Conservation (phyloP, 2,329 filamentous ascomycete genomes). For the Colletotrichum lentis region DNA sequence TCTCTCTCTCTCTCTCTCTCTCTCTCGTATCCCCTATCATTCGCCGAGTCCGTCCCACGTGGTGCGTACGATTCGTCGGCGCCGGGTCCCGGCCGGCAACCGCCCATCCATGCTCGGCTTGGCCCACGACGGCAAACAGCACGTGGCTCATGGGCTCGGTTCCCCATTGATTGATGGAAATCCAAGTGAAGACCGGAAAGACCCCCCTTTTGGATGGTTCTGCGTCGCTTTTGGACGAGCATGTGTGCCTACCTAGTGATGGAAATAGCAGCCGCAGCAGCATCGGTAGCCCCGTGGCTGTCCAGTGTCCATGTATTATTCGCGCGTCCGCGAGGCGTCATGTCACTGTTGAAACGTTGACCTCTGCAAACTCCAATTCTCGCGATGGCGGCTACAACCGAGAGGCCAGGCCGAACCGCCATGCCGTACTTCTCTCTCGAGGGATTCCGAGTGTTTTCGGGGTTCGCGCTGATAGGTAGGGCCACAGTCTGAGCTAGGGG, state of each 20-base stretch:
- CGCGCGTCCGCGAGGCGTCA: not conserved
- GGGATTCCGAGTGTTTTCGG: constrained; percentile 13
- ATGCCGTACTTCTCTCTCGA: not conserved
- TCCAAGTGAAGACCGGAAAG: no score
- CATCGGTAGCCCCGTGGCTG: no score
- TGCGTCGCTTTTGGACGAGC: no score
- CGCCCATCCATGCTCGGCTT: constrained; percentile 15
- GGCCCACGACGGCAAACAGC: constrained; percentile 6
- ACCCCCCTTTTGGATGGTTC: no score
- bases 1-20: no score
- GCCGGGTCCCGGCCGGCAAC: not conserved
- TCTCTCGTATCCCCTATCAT: constrained; percentile 22
- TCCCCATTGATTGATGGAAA: constrained; percentile 16
- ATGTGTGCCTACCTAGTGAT: no score
- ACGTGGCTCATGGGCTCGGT: constrained; percentile 10
- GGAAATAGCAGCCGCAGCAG: no score
- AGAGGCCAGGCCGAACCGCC: constrained; percentile 1
- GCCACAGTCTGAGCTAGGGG: no score
- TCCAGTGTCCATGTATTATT: not conserved
- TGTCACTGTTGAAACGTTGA: not conserved
- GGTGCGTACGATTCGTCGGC: constrained; percentile 30
- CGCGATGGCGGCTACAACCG: constrained; percentile 19
- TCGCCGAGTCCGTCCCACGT: constrained; percentile 27
- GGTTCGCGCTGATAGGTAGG: constrained; percentile 30
- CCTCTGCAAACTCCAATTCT: not conserved